Percentiles rank a stretch among this genome's conserved stretches.
Conservation (phyloP, 2,329 filamentous ascomycete species). For the Penicillium sp. region DNA sequence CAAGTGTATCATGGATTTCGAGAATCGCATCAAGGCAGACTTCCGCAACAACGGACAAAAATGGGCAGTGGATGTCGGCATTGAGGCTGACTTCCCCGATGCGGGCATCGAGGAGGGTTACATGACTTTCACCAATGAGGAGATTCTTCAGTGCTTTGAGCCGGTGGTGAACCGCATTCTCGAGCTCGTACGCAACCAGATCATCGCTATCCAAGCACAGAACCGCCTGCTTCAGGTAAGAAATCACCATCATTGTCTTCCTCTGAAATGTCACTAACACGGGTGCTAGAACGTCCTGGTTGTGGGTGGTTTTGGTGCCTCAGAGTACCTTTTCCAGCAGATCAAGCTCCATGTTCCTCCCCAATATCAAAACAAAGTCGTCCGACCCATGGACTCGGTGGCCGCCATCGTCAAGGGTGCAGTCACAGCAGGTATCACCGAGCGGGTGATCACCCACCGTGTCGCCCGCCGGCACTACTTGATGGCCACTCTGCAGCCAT, state of each 20-base stretch:
- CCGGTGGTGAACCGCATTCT: conserved; percentile 95
- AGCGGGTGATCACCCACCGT: conserved; percentile 93
- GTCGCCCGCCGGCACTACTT: conserved; percentile 96
- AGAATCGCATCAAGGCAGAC: conserved; percentile 98
- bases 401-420: conserved; percentile 98
- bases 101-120: conserved; percentile 98
- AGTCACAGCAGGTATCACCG: conserved; percentile 94
- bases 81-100: conserved; percentile 96
- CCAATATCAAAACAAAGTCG: conserved; percentile 97
- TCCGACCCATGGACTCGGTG: conserved; percentile 97
- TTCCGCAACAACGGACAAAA: conserved; percentile 99
- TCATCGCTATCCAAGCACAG: conserved; percentile 97
- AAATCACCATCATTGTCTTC: background rate
- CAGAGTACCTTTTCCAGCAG: conserved; percentile 98
- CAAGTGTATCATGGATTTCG: conserved; percentile 99
- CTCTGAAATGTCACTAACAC: conserved; percentile 16
- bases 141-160: conserved; percentile 98
- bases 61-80: conserved; percentile 97
- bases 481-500: conserved; percentile 97
- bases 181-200: conserved; percentile 94
- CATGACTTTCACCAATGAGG: conserved; percentile 99
- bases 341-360: conserved; percentile 98
- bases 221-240: conserved; percentile 78
- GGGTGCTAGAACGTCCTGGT: conserved; percentile 73
- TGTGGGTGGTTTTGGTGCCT: conserved; percentile 95